Evolutionary conservation across 176 grass and related monocot genomes (phyloP).

Genomic region (Tuctoria greenei): DNA sequence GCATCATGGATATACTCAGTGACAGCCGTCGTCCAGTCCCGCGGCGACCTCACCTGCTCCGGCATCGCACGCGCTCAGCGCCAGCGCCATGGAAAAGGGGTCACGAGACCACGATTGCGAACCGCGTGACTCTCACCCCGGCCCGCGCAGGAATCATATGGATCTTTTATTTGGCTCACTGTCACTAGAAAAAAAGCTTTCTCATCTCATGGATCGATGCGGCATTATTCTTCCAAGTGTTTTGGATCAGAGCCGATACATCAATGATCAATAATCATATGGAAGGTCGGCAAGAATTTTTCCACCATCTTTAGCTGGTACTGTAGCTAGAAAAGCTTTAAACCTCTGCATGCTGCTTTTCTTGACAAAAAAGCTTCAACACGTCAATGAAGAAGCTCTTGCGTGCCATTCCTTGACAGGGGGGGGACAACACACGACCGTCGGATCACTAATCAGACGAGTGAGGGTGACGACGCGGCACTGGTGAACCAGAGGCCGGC

Average conservation of each 20-base stretch:
- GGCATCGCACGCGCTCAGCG: neutral
- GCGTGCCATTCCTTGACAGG: too few species aligned
- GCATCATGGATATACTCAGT: neutral
- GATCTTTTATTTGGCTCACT: neutral
- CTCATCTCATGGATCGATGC: too few species aligned
- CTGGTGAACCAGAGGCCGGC: neutral
- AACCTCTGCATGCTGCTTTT: neutral
- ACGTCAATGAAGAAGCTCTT: neutral
- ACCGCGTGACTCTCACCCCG: neutral
- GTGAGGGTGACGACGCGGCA: neutral
- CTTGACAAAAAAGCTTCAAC: neutral
- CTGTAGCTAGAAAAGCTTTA: neutral
- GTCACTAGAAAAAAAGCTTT: neutral
- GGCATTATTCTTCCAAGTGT: too few species aligned
- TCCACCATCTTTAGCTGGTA: neutral
- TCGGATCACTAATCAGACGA: constrained; percentile 14
- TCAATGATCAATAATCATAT: too few species aligned
- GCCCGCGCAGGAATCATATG: neutral
- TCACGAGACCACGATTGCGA: neutral
- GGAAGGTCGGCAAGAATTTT: neutral
- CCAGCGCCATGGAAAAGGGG: neutral
- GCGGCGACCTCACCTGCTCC: constrained; percentile 13
- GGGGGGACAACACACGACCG: too few species aligned
- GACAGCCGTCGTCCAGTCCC: neutral
- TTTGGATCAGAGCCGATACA: neutral